A percentile compares a stretch with the other conserved stretches of the same genome.
These are phyloP conservation scores for Neoascochyta sp. DNA, from an alignment of 2,329 filamentous ascomycete species.

Conservation along the genomic window DNA sequence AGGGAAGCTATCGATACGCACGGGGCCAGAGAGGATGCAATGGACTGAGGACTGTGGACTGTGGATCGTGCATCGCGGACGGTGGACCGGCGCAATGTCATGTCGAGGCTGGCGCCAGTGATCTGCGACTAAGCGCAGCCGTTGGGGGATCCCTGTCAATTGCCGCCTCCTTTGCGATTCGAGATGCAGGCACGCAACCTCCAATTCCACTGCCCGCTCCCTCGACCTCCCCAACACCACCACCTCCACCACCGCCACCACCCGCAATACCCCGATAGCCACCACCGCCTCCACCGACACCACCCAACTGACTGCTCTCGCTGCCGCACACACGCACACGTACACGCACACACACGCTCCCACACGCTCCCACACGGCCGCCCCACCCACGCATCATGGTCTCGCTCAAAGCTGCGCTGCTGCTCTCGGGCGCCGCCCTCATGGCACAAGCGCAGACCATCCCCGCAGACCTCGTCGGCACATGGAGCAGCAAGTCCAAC, in stretches of 20 bases:
- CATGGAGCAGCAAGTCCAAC: slow-evolving; percentile 68
- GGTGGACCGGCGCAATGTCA: no score
- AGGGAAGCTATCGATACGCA: slow-evolving; percentile 9
- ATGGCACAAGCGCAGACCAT: slow-evolving; percentile 31
- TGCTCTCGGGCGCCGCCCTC: slow-evolving; percentile 37
- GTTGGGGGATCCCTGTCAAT: slow-evolving; percentile 16
- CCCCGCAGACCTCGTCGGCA: slow-evolving; percentile 56
- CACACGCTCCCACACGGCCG: neutral
- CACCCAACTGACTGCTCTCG: slow-evolving; percentile 7
- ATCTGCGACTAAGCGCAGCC: slow-evolving; percentile 26
- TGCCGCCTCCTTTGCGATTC: slow-evolving; percentile 14
- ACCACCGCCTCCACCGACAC: slow-evolving; percentile 1
- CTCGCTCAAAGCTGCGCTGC: slow-evolving; percentile 28
- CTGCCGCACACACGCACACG: slow-evolving; percentile 10
- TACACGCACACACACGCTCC: slow-evolving; percentile 10
- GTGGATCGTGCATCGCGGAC: no score
- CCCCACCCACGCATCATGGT: slow-evolving; percentile 18
- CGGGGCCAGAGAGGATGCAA: no score
- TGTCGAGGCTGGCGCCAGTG: slow-evolving; percentile 17
- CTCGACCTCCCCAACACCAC: slow-evolving; percentile 3
- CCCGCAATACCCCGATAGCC: no score
- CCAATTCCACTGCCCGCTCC: slow-evolving; percentile 5
- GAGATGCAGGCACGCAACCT: slow-evolving; percentile 13
- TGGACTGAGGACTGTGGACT: no score
- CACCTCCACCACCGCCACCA: slow-evolving; percentile 4